A percentile compares a stretch with the other conserved stretches of the same genome.
Evolutionary conservation across 306 rosid species (phyloP).

Genomic region (Leucaena leucocephala): DNA sequence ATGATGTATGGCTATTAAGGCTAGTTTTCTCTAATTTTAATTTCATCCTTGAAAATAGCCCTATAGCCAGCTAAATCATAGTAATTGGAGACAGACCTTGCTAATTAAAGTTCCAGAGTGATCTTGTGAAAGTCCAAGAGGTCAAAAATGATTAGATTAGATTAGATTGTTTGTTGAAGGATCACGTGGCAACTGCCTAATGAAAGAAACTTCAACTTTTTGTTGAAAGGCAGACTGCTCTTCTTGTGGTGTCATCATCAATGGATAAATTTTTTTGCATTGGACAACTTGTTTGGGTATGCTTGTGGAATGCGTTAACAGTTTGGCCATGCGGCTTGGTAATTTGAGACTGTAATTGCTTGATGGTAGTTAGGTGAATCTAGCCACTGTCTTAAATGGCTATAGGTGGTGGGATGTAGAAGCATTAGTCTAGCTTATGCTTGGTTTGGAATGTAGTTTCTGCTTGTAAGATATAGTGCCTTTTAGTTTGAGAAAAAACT

Average conservation of each 20-base stretch:
- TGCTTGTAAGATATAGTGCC: slow-evolving; percentile 7
- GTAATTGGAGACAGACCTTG: no score
- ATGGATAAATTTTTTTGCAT: not conserved
- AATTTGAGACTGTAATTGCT: not conserved
- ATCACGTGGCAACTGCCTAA: not conserved
- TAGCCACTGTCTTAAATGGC: not conserved
- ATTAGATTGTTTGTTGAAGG: not conserved
- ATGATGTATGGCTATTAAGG: not conserved
- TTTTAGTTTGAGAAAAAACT: not conserved
- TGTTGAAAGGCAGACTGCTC: not conserved
- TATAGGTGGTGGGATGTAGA: not conserved
- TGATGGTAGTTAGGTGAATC: not conserved
- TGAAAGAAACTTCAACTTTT: not conserved
- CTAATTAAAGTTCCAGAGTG: not conserved
- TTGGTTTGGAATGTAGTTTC: slow-evolving; percentile 10
- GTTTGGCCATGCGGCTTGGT: not conserved
- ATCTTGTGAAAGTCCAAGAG: not conserved
- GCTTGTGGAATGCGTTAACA: slow-evolving; percentile 1
- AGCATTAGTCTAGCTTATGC: not conserved
- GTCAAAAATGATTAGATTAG: not conserved
- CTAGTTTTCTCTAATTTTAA: no score
- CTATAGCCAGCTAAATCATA: no score
- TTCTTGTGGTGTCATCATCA: slow-evolving; percentile 4
- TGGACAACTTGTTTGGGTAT: not conserved
- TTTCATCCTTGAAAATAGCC: no score